Evolutionary conservation across 2,329 filamentous ascomycete species (phyloP), one percentile per base, ranked within the genome.

Genomic region (Juglanconis oblonga): DNA sequence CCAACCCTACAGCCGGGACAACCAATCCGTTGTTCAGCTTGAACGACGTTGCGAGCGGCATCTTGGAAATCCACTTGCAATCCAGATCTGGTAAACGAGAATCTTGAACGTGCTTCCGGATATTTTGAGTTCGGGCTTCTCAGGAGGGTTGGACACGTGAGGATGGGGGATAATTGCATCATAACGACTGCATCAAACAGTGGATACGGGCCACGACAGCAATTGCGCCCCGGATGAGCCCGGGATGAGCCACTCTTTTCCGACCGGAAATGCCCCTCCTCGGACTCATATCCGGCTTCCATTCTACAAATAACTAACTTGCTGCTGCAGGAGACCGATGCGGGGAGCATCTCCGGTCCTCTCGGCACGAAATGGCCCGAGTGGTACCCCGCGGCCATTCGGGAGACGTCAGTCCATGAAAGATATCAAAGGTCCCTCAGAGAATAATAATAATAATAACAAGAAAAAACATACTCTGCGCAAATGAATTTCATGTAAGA

Each of bases 1-100:
- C 59, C n/a, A 62, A 40, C 35, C 56, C 57, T 11, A 60, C 57
- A 17, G 61, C 54, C 1, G 59, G 62, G 8, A 64, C 35, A 14
- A 36, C 47, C 5, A 53, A 29, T 17, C 59, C 59, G 38, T 54
- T 57, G 17, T 59, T 62, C 55, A 64, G 49, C 32, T 50, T 59
- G 54, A 63, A 58, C 2, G 55, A 50, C 50, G 52, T 48, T 10
- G 60, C 38, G 29, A 62, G 57, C 11, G 60, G 54, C 49, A 59
- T 57, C 4, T 17, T 40, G 32, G 14, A 10, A 31, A 17, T 29
- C 42, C 3, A 4, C 24, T 40, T 17, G 31, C 32, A n/a, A 29
- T 17, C 55, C 31, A 38, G 24, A 24, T 24, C 24, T 24, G 24
- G 24, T 24, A 24, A 24, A 24, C 24, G 2, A 24, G 24, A 24